Evolutionary conservation across 306 rosid species (phyloP).

Genomic region (Cicer judaicum): DNA sequence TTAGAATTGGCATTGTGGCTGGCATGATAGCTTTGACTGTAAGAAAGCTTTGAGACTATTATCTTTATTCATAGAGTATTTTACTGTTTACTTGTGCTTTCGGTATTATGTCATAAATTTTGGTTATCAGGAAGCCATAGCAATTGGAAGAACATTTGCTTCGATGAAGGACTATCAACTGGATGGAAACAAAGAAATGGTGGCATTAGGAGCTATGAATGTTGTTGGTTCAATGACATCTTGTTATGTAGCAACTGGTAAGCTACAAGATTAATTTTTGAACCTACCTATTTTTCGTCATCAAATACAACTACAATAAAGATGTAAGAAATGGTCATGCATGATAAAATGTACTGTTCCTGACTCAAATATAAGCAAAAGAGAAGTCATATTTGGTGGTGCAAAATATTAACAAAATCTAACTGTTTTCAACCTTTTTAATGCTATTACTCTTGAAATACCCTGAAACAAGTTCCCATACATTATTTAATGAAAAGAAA

Average conservation of each 20-base stretch:
- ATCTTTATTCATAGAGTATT: constrained; percentile 25
- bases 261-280: constrained; percentile 34
- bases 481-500: too few species aligned
- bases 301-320: not conserved
- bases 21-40: constrained; percentile 93
- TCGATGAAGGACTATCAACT: constrained; percentile 92
- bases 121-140: constrained; percentile 83
- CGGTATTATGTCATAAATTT: constrained; percentile 1
- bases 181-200: constrained; percentile 98
- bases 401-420: too few species aligned
- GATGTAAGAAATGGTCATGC: not conserved
- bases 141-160: constrained; percentile 99
- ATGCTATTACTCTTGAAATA: too few species aligned
- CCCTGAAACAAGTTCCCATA: too few species aligned
- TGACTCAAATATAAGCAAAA: too few species aligned
- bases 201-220: constrained; percentile 93
- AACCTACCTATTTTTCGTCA: not conserved
- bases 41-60: constrained; percentile 46
- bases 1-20: constrained; percentile 81
- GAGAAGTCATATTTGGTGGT: too few species aligned
- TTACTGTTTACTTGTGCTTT: constrained; percentile 34
- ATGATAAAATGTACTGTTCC: not conserved
- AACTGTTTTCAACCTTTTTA: too few species aligned
- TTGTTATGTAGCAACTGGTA: constrained; percentile 95
- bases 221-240: constrained; percentile 94